Base-by-base conservation (phyloP, 345 rosid species). In the Combretum micranthum region DNA sequence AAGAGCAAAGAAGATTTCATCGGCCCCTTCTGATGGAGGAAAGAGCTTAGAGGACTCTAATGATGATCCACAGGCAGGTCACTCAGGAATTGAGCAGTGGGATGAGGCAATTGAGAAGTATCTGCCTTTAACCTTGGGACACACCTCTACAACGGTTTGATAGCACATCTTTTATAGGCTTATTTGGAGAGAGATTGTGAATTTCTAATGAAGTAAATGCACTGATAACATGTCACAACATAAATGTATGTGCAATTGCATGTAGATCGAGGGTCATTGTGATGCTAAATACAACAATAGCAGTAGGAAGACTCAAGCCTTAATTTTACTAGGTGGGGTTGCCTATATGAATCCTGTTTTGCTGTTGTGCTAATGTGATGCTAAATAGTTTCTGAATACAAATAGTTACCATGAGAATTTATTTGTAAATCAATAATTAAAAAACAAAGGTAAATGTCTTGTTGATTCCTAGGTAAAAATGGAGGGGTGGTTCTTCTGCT, bases 1-100 rank as follows among this genome's bases (percentile, higher is more conserved):
- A 72, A 83, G 90, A 75, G 66, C 59, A 32, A 88, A 78, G 74
- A 81, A 72, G 60, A 76, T 92, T 55, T 88, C 96, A 60, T 92
- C 98, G 53, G 98, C 96, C 20, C 98, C 98, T 66, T 74, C 84
- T 56, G 77, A 80, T 80, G 90, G 77, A 75, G 53, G 56, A 39
- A 82, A 67, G 56, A 65, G 67, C 62, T 48, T 58, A 59, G 86
- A 61, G 58, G 75, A 70, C 68, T 57, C 57, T 51, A 63, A 72
- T 50, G 70, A 61, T 57, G 89, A 81, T 70, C 64, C 52, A 56
- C 56, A 69, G 50, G 53, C 63, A 57, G 68, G 50, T 58, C 75
- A 61, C 48, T 69, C 81, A 20, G 98, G 93, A 74, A 62, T 63
- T 57, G 71, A 69, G 64, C 87, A 79, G 61, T 92, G 98, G 96